A percentile compares a stretch with the other conserved stretches of the same genome.
Evolutionary conservation across 176 grass and related monocot genomes (phyloP).

Genomic region (Triticum timopheevii): DNA sequence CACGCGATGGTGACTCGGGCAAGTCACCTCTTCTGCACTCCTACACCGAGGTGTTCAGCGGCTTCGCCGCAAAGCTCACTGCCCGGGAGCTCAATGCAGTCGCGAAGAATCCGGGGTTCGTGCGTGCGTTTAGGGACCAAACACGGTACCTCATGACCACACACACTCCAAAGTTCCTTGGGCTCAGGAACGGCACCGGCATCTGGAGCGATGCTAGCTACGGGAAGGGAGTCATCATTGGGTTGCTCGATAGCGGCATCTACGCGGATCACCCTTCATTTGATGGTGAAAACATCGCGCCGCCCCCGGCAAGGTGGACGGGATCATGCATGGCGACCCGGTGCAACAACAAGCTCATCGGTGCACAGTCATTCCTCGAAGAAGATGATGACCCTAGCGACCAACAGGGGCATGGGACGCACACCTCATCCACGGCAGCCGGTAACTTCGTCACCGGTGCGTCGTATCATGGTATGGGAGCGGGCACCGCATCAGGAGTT

Average conservation of each 20-base stretch:
- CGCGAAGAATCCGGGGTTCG: constrained; percentile 6
- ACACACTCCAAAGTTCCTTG: constrained; percentile 25
- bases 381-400: not conserved
- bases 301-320: constrained; percentile 4
- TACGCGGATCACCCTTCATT: constrained; percentile 19
- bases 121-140: not conserved
- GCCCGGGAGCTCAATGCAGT: constrained; percentile 25
- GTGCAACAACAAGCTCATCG: not conserved
- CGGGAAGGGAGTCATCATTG: constrained; percentile 47
- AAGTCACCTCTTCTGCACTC: constrained; percentile 39
- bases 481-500: not conserved
- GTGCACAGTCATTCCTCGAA: not conserved
- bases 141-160: constrained; percentile 32
- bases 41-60: constrained; percentile 37
- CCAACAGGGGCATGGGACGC: not conserved
- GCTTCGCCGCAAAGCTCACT: constrained; percentile 41
- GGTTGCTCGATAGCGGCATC: constrained; percentile 51
- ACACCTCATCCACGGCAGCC: not conserved
- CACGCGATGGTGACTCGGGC: not conserved
- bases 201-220: constrained; percentile 14
- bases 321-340: constrained; percentile 13
- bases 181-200: not conserved
- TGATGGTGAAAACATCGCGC: not conserved
- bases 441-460: not conserved
- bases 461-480: not conserved